These are phyloP conservation scores for Wickerhamiella infanticola DNA, from an alignment of 1,139 yeast species.

Conservation along the genomic window DNA sequence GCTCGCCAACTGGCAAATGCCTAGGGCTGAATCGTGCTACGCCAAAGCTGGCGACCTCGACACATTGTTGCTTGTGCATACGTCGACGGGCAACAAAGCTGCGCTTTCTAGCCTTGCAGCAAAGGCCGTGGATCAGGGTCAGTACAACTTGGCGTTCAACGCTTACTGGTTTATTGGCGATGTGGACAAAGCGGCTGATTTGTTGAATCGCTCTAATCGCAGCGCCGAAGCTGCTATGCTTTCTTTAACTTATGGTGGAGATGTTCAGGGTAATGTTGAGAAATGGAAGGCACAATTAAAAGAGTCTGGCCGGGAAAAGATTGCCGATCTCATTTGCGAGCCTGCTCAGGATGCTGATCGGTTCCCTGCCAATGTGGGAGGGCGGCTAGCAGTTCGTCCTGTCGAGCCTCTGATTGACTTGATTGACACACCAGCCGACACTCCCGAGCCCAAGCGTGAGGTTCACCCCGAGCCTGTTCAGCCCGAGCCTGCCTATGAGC, in stretches of 20 bases:
- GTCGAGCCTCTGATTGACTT: slow-evolving; percentile 16
- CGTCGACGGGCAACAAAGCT: slow-evolving; percentile 57
- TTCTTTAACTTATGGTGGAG: slow-evolving; percentile 57
- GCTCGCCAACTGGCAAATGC: slow-evolving; percentile 59
- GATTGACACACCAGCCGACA: slow-evolving; percentile 5
- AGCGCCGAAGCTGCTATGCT: slow-evolving; percentile 75
- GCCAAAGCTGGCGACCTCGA: slow-evolving; percentile 69
- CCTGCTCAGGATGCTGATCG: slow-evolving; percentile 18
- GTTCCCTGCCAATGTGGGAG: slow-evolving; percentile 21
- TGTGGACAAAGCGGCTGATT: slow-evolving; percentile 43
- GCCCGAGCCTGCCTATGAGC: slow-evolving; percentile 1
- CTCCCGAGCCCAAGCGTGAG: slow-evolving; percentile 10
- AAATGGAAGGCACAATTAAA: slow-evolving; percentile 52
- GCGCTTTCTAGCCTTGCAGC: slow-evolving; percentile 44
- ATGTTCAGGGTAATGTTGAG: slow-evolving; percentile 33
- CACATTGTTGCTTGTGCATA: slow-evolving; percentile 65
- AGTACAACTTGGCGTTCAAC: slow-evolving; percentile 82
- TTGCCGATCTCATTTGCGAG: slow-evolving; percentile 33
- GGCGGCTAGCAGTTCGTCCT: slow-evolving; percentile 18
- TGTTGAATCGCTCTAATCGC: slow-evolving; percentile 56
- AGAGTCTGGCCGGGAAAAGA: slow-evolving; percentile 35
- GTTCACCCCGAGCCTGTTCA: slow-evolving; percentile 7
- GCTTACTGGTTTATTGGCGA: slow-evolving; percentile 82
- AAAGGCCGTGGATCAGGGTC: slow-evolving; percentile 52
- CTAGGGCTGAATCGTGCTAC: slow-evolving; percentile 68